phyloP scores from a whole-genome alignment of 441 rosid genomes.

The Bocquillonia castaneifolia region DNA sequence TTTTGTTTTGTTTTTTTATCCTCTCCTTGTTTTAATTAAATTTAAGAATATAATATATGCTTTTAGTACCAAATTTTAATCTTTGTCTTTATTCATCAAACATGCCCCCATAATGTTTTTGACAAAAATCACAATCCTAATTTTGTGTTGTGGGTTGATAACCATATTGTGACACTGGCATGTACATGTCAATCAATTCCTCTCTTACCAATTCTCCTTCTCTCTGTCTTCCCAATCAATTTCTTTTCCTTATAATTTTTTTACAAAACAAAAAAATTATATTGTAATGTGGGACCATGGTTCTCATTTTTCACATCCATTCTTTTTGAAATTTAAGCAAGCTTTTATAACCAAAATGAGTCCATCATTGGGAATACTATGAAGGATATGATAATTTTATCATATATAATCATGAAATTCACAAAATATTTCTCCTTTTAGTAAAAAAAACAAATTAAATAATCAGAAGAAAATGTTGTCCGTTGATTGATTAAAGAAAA shows the following conservation, averaged over 20 bases:
- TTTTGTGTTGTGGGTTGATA: background rate
- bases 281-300: background rate
- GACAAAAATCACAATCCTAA: slow-evolving; percentile 5
- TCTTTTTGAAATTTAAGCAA: too few species aligned
- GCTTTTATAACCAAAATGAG: too few species aligned
- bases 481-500: background rate
- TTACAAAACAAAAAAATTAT: too few species aligned
- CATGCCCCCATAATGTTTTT: slow-evolving; percentile 5
- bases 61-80: background rate
- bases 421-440: too few species aligned
- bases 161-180: background rate
- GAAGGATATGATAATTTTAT: background rate
- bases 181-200: background rate
- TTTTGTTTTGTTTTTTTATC: background rate
- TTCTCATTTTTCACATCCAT: background rate
- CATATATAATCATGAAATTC: too few species aligned
- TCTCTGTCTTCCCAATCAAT: background rate
- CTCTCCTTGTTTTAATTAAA: background rate
- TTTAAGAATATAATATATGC: background rate
- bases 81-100: background rate
- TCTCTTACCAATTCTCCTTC: background rate
- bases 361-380: too few species aligned
- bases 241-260: background rate
- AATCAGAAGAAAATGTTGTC: background rate
- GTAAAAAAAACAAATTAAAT: background rate